A percentile compares a stretch with the other conserved stretches of the same genome.
Conservation (phyloP, 1,284 basidiomycete species). For the Apiotrichum laibachii region DNA sequence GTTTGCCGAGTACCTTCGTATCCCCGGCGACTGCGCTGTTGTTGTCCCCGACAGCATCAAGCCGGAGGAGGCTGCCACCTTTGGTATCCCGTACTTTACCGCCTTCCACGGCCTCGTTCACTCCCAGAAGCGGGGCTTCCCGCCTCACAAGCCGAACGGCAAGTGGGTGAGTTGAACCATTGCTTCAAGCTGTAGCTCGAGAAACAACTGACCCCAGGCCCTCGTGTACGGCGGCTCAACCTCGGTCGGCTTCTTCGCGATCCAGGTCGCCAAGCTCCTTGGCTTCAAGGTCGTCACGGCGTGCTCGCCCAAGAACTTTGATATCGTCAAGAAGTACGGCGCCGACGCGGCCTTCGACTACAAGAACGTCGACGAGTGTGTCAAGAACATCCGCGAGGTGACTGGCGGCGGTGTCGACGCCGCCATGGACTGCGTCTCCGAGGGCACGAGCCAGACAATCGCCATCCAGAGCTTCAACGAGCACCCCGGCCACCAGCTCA, state of each 20-base stretch:
- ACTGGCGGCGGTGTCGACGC: constrained; percentile 34
- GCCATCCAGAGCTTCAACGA: constrained; percentile 30
- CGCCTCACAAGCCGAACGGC: constrained; percentile 14
- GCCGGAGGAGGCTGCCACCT: constrained; percentile 52
- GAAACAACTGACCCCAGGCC: constrained; percentile 22
- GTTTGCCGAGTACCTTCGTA: constrained; percentile 53
- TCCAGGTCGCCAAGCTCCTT: constrained; percentile 53
- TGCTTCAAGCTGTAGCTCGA: not conserved
- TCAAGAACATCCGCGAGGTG: constrained; percentile 32
- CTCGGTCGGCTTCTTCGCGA: constrained; percentile 53
- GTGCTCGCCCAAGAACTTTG: constrained; percentile 51
- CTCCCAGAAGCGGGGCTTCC: constrained; percentile 14
- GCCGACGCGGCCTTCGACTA: constrained; percentile 49
- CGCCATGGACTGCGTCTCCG: constrained; percentile 43
- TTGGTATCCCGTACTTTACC: constrained; percentile 44
- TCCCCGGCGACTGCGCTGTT: constrained; percentile 27
- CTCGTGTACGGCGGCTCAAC: constrained; percentile 55
- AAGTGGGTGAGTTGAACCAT: constrained; percentile 24
- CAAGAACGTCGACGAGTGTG: constrained; percentile 26
- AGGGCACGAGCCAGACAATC: constrained; percentile 30
- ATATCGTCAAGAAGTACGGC: constrained; percentile 53
- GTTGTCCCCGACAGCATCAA: constrained; percentile 28
- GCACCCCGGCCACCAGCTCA: constrained; percentile 27
- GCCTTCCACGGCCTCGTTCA: constrained; percentile 22
- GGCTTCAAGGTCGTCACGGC: constrained; percentile 54